phyloP scores from a whole-genome alignment of 257 asterid species.

The Solanum acaule region DNA sequence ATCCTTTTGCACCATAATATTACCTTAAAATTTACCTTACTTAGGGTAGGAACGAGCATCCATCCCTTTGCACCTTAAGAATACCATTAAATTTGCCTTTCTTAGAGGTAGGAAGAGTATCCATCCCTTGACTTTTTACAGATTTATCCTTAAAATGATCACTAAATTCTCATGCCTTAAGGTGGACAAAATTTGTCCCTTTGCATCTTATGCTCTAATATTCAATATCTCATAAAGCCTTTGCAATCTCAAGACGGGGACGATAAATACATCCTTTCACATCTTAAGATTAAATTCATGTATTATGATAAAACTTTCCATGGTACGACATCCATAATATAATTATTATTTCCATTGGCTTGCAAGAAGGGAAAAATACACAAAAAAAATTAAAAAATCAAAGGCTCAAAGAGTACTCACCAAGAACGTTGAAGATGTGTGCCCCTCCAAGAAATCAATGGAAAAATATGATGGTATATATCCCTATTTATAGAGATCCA shows the following conservation, averaged over 20 bases:
- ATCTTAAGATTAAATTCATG: not conserved
- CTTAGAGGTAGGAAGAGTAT: not conserved
- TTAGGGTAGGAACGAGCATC: not conserved
- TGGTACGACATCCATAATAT: not conserved
- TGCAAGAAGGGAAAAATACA: not conserved
- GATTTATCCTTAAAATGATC: not conserved
- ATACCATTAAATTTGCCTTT: not conserved
- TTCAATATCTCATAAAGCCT: not conserved
- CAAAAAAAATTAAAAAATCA: not conserved
- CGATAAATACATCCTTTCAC: not conserved
- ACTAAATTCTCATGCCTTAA: no score
- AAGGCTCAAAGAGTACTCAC: not conserved
- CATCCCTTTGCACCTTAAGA: not conserved
- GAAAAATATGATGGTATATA: not conserved
- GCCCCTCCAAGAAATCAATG: not conserved
- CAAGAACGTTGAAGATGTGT: not conserved
- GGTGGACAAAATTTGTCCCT: not conserved
- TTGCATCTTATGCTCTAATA: not conserved
- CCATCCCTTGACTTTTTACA: not conserved
- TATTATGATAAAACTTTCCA: not conserved
- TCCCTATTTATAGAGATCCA: not conserved
- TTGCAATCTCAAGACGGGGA: not conserved
- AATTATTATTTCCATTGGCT: not conserved
- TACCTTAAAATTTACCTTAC: no score
- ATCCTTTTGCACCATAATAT: not conserved